These are phyloP conservation scores for Tetrahymena elliotti DNA, from an alignment of 73 alveolate species.

Conservation along the genomic window DNA sequence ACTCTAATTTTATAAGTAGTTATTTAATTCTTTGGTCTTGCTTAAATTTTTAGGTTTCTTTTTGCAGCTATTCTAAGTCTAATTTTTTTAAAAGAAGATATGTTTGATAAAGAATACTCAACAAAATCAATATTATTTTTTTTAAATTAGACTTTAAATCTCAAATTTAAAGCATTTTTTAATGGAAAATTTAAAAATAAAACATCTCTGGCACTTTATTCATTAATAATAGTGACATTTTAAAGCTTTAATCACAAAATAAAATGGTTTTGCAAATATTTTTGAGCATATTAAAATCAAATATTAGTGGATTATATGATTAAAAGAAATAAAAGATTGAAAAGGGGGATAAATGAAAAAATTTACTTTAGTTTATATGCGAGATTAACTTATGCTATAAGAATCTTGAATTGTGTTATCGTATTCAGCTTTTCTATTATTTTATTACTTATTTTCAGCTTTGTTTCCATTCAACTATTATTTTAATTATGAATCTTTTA, in stretches of 20 bases:
- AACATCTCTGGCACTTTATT: too few species aligned
- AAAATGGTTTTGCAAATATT: not conserved
- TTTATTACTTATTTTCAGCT: not conserved
- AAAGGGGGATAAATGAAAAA: not conserved
- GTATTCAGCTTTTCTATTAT: not conserved
- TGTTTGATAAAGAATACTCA: not conserved
- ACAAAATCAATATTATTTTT: not conserved
- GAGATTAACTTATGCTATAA: not conserved
- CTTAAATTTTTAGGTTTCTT: not conserved
- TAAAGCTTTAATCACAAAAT: not conserved
- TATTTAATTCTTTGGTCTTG: not conserved
- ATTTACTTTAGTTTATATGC: not conserved
- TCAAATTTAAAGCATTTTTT: not conserved
- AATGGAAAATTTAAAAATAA: not conserved
- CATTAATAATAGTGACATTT: not conserved
- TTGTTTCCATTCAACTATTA: not conserved
- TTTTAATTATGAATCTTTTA: not conserved
- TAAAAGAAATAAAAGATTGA: not conserved
- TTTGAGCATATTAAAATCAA: not conserved
- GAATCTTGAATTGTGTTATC: not conserved
- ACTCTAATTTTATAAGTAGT: not conserved
- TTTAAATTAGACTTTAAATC: not conserved
- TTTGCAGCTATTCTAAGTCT: not conserved
- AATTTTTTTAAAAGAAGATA: not conserved
- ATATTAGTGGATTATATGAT: not conserved